Conservation (phyloP, 345 rosid species). For the Corchorus capsularis region DNA sequence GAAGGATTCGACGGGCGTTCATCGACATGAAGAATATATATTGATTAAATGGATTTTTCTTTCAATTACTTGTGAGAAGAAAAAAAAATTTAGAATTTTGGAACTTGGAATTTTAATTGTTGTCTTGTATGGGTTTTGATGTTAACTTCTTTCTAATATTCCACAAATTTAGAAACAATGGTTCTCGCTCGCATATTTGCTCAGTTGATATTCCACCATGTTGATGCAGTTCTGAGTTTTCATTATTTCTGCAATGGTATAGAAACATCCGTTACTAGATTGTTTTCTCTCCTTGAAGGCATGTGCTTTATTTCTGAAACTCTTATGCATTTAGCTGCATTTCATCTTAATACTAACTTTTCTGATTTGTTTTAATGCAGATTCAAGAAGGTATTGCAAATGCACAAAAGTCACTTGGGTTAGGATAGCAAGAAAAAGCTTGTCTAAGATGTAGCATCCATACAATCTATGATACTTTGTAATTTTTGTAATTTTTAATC, state of each 20-base stretch:
- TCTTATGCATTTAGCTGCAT: neutral
- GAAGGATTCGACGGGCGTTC: too few relatives aligned
- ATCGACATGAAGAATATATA: too few relatives aligned
- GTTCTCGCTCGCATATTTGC: too few relatives aligned
- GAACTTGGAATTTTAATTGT: too few relatives aligned
- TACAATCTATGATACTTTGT: neutral
- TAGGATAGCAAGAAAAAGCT: constrained; percentile 90
- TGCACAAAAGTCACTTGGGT: constrained; percentile 89
- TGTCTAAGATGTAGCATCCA: constrained; percentile 43
- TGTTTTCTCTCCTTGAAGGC: neutral
- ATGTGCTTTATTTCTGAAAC: neutral
- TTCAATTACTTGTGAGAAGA: too few relatives aligned
- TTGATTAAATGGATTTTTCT: too few relatives aligned
- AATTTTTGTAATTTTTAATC: too few relatives aligned
- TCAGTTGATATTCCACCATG: too few relatives aligned
- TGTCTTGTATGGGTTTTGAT: too few relatives aligned
- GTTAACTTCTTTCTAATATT: too few relatives aligned
- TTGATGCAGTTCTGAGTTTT: neutral
- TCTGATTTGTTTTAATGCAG: constrained; percentile 38
- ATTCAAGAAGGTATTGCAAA: constrained; percentile 95
- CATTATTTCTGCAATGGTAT: neutral
- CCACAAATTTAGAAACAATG: too few relatives aligned
- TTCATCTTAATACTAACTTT: neutral
- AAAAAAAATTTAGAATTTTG: too few relatives aligned
- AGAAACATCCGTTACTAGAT: neutral